Conservation (phyloP, 2,329 filamentous ascomycete species). For the Aspergillus sp. region DNA sequence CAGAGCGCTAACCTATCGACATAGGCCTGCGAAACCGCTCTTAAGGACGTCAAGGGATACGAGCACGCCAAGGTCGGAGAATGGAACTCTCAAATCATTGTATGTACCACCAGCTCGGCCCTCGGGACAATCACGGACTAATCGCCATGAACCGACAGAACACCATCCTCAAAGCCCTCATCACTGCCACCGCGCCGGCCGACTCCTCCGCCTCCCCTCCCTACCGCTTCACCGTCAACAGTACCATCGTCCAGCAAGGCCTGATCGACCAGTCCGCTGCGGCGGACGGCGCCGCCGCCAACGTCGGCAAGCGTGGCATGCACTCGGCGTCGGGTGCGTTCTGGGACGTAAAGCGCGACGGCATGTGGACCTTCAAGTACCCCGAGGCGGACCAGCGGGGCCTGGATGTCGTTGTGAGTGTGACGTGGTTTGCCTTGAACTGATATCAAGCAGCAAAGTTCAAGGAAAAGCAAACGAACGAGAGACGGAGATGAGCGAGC, state of each 20-base stretch:
- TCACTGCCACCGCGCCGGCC: slow-evolving; percentile 39
- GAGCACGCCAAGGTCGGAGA: slow-evolving; percentile 78
- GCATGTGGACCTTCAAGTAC: slow-evolving; percentile 54
- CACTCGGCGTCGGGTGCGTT: slow-evolving; percentile 50
- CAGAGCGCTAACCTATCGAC: slow-evolving; percentile 9
- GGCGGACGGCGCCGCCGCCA: slow-evolving; percentile 55
- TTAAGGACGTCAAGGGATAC: slow-evolving; percentile 74
- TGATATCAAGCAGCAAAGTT: slow-evolving; percentile 13
- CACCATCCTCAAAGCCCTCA: slow-evolving; percentile 39
- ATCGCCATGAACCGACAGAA: slow-evolving; percentile 26
- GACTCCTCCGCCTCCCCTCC: slow-evolving; percentile 47
- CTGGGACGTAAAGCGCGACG: slow-evolving; percentile 52
- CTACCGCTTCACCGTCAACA: slow-evolving; percentile 96
- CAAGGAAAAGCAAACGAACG: slow-evolving; percentile 6
- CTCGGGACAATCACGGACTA: neutral
- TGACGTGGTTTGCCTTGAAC: slow-evolving; percentile 46
- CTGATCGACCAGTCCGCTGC: slow-evolving; percentile 54
- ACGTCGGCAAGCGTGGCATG: slow-evolving; percentile 74
- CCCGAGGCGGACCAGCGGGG: slow-evolving; percentile 45
- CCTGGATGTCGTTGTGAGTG: slow-evolving; percentile 48
- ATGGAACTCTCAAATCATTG: slow-evolving; percentile 94
- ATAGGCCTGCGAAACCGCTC: slow-evolving; percentile 78
- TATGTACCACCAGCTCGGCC: slow-evolving; percentile 45
- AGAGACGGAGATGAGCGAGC: neutral
- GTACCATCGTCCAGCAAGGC: slow-evolving; percentile 91